A percentile compares a stretch with the other conserved stretches of the same genome.
These are phyloP conservation scores for Blakeslea trispora DNA, from an alignment of 371 early-diverging fungal genomes.

Conservation along the genomic window DNA sequence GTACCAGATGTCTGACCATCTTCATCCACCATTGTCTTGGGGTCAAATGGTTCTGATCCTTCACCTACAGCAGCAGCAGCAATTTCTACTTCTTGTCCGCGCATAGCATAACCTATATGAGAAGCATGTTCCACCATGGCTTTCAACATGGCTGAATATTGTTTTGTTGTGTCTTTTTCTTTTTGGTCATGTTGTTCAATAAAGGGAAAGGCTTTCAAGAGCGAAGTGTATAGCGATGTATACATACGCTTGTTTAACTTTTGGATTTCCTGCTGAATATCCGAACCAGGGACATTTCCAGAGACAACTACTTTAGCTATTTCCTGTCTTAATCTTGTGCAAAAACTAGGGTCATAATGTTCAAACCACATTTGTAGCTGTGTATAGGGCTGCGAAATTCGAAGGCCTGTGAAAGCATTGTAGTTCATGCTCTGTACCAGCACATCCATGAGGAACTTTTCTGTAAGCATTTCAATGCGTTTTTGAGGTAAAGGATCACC, in stretches of 20 bases:
- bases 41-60: conserved; percentile 40
- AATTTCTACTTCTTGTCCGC: conserved; percentile 50
- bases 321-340: conserved; percentile 46
- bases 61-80: conserved; percentile 46
- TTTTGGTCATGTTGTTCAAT: conserved; percentile 41
- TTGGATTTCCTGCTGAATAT: conserved; percentile 30
- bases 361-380: conserved; percentile 34
- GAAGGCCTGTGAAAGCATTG: conserved; percentile 38
- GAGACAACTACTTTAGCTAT: conserved; percentile 39
- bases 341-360: conserved; percentile 25
- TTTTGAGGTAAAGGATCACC: conserved; percentile 41
- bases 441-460: conserved; percentile 60
- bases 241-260: conserved; percentile 42
- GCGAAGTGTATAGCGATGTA: conserved; percentile 35
- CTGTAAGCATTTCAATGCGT: conserved; percentile 59
- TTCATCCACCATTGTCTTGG: conserved; percentile 40
- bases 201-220: conserved; percentile 46
- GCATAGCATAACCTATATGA: conserved; percentile 45
- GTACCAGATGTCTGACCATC: conserved; percentile 38
- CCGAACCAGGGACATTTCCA: conserved; percentile 22
- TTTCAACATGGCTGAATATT: conserved; percentile 34
- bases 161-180: conserved; percentile 32
- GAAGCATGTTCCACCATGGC: conserved; percentile 41
- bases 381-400: conserved; percentile 28
- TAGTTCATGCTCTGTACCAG: conserved; percentile 47